These are phyloP conservation scores for Claviceps pazoutovae DNA, from an alignment of 2,329 filamentous ascomycete genomes.

Conservation along the genomic window DNA sequence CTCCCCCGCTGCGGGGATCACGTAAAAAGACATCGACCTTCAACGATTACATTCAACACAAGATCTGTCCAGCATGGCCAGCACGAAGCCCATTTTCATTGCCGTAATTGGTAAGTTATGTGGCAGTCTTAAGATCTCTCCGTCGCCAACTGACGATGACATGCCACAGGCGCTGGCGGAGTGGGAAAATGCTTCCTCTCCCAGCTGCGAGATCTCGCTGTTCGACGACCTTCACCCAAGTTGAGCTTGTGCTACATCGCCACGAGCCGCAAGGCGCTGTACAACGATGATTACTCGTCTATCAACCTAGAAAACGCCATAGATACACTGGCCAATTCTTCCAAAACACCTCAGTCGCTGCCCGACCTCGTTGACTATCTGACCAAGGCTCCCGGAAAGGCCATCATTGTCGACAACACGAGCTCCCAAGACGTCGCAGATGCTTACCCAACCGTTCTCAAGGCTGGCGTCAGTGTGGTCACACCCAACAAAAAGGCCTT, in stretches of 20 bases:
- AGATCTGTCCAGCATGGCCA: conserved; percentile 23
- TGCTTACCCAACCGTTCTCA: conserved; percentile 67
- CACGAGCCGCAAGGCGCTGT: conserved; percentile 71
- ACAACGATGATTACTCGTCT: conserved; percentile 56
- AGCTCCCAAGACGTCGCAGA: conserved; percentile 77
- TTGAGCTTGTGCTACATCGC: conserved; percentile 74
- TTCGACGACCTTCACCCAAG: conserved; percentile 52
- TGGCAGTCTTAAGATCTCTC: too few species aligned
- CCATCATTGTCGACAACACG: conserved; percentile 88
- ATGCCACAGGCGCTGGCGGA: conserved; percentile 64
- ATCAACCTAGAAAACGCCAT: conserved; percentile 47
- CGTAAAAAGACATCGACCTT: conserved; percentile 13
- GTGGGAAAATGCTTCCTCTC: conserved; percentile 84
- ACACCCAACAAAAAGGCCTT: conserved; percentile 99
- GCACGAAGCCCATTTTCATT: conserved; percentile 34
- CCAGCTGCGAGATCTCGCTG: conserved; percentile 58
- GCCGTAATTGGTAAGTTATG: conserved; percentile 34
- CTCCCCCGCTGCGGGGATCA: conserved; percentile 23
- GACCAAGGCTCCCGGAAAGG: conserved; percentile 59
- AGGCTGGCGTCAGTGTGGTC: conserved; percentile 74
- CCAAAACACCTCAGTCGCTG: conserved; percentile 50
- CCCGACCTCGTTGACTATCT: conserved; percentile 67
- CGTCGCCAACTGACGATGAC: conserved; percentile 7
- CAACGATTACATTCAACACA: conserved; percentile 5
- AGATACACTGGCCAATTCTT: conserved; percentile 49